phyloP scores from a whole-genome alignment of 2,329 filamentous ascomycete species.

The Aspergillus sp. region DNA sequence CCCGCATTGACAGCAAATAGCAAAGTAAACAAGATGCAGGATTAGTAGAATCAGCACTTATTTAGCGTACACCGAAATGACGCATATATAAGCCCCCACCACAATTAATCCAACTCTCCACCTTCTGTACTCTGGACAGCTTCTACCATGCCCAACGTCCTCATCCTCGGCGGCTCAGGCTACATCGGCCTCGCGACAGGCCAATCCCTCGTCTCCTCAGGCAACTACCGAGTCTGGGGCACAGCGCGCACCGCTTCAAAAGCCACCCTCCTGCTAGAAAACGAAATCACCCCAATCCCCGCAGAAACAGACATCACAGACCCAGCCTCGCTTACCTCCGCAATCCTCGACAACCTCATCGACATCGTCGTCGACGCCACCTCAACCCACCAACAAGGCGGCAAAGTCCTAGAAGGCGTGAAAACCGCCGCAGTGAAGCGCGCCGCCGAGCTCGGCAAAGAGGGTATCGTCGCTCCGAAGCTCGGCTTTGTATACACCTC shows the following conservation, averaged over 20 bases:
- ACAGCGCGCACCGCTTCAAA: conserved; percentile 34
- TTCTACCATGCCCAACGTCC: conserved; percentile 30
- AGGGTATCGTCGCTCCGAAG: conserved; percentile 28
- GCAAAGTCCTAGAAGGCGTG: conserved; percentile 23
- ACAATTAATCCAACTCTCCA: no score
- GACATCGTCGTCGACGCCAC: conserved; percentile 37
- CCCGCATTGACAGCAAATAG: no score
- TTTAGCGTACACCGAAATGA: no score
- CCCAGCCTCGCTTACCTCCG: conserved; percentile 11
- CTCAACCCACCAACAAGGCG: conserved; percentile 23
- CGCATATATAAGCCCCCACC: no score
- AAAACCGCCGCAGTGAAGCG: conserved; percentile 8
- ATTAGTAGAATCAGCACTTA: no score
- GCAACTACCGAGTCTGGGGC: conserved; percentile 37
- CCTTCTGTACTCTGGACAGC: no score
- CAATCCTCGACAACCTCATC: conserved; percentile 26
- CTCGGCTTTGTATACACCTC: conserved; percentile 40
- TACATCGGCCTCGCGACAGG: conserved; percentile 30
- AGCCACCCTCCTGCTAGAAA: conserved; percentile 24
- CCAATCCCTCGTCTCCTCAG: conserved; percentile 24
- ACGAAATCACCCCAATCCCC: background rate
- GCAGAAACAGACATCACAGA: background rate
- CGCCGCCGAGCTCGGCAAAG: background rate
- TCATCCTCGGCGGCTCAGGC: conserved; percentile 34
- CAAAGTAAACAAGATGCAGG: no score